Conservation (phyloP, 306 rosid genomes). For the Dryas drummondii region DNA sequence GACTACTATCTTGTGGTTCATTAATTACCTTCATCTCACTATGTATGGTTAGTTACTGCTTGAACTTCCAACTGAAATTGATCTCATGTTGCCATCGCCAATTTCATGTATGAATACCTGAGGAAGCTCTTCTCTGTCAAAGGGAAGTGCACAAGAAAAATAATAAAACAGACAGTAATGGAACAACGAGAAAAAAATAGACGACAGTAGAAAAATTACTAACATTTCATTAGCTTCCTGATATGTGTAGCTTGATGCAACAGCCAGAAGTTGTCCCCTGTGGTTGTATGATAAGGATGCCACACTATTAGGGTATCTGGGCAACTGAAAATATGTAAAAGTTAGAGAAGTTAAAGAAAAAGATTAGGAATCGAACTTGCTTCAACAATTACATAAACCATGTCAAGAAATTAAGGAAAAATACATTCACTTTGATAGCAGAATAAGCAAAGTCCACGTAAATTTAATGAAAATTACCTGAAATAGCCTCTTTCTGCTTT, state of each 20-base stretch:
- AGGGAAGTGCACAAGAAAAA: neutral
- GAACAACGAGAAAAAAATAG: neutral
- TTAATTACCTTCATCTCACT: conserved; percentile 39
- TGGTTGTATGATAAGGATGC: conserved; percentile 73
- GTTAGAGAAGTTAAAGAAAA: conserved; percentile 9
- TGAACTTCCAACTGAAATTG: conserved; percentile 49
- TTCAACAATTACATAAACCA: neutral
- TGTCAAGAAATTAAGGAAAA: neutral
- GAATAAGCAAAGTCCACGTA: neutral
- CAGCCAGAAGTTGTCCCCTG: conserved; percentile 65
- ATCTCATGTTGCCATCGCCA: conserved; percentile 28
- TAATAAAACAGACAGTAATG: neutral
- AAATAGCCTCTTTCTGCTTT: conserved; percentile 54
- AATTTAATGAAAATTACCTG: conserved; percentile 45
- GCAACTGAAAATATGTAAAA: conserved; percentile 51
- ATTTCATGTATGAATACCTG: conserved; percentile 57
- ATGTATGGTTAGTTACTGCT: conserved; percentile 29
- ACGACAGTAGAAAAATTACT: conserved; percentile 24
- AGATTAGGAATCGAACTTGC: neutral
- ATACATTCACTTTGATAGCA: neutral
- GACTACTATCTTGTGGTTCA: neutral
- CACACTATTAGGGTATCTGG: conserved; percentile 66
- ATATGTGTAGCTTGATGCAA: conserved; percentile 80
- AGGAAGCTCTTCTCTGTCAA: conserved; percentile 63
- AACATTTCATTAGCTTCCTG: conserved; percentile 76